Evolutionary conservation across 352 stramenopile genomes (phyloP).

Genomic region (Thalassiosira livingstoniorum): DNA sequence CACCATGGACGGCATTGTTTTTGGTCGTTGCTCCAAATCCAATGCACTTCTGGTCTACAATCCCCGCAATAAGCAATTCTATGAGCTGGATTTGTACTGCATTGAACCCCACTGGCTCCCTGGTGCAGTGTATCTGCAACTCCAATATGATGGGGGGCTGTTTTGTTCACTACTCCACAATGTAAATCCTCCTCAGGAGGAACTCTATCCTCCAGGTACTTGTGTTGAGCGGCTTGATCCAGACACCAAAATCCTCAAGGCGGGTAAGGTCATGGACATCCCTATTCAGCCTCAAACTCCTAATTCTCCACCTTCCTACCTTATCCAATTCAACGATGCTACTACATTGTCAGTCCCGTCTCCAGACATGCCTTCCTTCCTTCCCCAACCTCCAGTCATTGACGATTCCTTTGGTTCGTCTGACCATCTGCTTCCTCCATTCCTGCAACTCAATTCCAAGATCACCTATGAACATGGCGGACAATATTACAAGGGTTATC

Average conservation of each 20-base stretch:
- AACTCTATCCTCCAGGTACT: constrained; percentile 24
- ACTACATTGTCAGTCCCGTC: neutral
- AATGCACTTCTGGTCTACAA: constrained; percentile 35
- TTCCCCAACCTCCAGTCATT: neutral
- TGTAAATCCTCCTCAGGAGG: neutral
- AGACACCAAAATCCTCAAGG: neutral
- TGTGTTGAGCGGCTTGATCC: neutral
- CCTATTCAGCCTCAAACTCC: neutral
- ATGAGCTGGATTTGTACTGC: constrained; percentile 5
- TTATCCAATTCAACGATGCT: neutral
- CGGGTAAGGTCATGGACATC: constrained; percentile 7
- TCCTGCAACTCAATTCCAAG: constrained; percentile 5
- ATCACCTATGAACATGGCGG: constrained; percentile 23
- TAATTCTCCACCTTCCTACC: neutral
- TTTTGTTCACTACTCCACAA: constrained; percentile 8
- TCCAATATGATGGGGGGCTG: constrained; percentile 21
- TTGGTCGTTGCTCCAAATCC: constrained; percentile 1
- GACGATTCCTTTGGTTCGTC: neutral
- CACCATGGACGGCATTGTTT: constrained; percentile 19
- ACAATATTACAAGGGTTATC: constrained; percentile 18
- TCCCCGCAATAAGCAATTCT: constrained; percentile 21
- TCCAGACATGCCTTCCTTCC: neutral
- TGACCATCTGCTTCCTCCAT: neutral
- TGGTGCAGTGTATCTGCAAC: neutral
- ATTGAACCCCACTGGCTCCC: constrained; percentile 12